A percentile compares a stretch with the other conserved stretches of the same genome.
Conservation (phyloP, 2,329 filamentous ascomycete genomes). For the Ascochyta koolunga region DNA sequence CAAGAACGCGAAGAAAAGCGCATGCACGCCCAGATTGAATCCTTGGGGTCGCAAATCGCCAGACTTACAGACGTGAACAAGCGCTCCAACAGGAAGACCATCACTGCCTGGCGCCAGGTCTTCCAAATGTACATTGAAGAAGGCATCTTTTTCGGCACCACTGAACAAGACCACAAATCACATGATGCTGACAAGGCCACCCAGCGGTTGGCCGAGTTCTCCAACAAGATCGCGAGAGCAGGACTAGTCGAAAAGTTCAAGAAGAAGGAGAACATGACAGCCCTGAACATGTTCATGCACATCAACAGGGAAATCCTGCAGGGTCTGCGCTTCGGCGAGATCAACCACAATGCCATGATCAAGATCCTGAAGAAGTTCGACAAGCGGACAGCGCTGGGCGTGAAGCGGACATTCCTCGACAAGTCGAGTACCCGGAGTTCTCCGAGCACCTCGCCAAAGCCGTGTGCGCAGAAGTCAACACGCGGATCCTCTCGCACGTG, state of each 20-base stretch:
- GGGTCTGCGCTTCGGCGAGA: slow-evolving; percentile 81
- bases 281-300: slow-evolving; percentile 71
- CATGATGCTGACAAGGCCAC: slow-evolving; percentile 70
- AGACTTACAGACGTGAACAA: slow-evolving; percentile 69
- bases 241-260: slow-evolving; percentile 67
- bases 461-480: slow-evolving; percentile 75
- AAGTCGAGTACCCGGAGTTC: slow-evolving; percentile 62
- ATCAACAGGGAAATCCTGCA: slow-evolving; percentile 80
- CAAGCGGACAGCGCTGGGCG: slow-evolving; percentile 78
- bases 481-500: slow-evolving; percentile 73
- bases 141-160: slow-evolving; percentile 80
- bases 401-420: slow-evolving; percentile 65
- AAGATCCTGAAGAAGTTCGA: slow-evolving; percentile 95
- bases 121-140: slow-evolving; percentile 83
- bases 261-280: slow-evolving; percentile 66
- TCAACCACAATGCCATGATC: slow-evolving; percentile 76
- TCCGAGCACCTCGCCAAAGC: slow-evolving; percentile 74
- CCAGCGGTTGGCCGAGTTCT: slow-evolving; percentile 73
- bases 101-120: slow-evolving; percentile 78
- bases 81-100: slow-evolving; percentile 65
- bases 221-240: slow-evolving; percentile 67
- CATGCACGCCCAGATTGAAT: slow-evolving; percentile 67
- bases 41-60: slow-evolving; percentile 69
- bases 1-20: slow-evolving; percentile 69
- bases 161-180: slow-evolving; percentile 72